Conservation (phyloP, 2,329 filamentous ascomycete genomes). For the Chaetomium sp. region DNA sequence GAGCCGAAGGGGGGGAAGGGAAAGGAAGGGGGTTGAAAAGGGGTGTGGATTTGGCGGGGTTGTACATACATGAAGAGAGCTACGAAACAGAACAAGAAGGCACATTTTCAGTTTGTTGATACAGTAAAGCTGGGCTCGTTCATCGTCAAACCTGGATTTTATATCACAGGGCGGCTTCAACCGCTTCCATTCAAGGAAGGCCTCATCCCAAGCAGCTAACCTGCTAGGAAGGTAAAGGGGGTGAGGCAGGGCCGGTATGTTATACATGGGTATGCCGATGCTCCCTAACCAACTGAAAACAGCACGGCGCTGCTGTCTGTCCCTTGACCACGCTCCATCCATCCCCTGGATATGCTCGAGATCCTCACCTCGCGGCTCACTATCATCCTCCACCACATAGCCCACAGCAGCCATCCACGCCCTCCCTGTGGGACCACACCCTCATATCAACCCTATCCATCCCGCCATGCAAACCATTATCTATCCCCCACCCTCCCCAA, state of each 20-base stretch:
- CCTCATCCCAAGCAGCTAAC: neutral
- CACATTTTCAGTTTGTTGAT: neutral
- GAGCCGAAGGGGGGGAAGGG: neutral
- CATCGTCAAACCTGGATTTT: neutral
- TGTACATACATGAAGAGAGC: neutral
- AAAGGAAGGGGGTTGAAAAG: too few species aligned
- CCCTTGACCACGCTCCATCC: neutral
- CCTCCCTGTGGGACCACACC: neutral
- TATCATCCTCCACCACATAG: neutral
- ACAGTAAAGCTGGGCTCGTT: neutral
- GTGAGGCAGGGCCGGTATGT: neutral
- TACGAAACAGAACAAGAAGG: neutral
- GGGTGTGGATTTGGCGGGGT: too few species aligned
- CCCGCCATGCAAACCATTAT: conserved; percentile 4
- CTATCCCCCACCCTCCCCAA: neutral
- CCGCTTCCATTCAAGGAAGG: neutral
- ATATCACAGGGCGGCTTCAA: neutral
- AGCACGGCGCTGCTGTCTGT: neutral
- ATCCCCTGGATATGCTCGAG: neutral
- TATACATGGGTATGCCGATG: neutral
- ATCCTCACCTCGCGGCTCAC: neutral
- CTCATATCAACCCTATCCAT: neutral
- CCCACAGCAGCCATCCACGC: neutral
- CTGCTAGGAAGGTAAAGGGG: neutral
- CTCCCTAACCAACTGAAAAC: neutral